Percentiles rank a stretch among this genome's conserved stretches.
Evolutionary conservation across 2,329 filamentous ascomycete species (phyloP).

Genomic region (Cordyceps tenuipes): DNA sequence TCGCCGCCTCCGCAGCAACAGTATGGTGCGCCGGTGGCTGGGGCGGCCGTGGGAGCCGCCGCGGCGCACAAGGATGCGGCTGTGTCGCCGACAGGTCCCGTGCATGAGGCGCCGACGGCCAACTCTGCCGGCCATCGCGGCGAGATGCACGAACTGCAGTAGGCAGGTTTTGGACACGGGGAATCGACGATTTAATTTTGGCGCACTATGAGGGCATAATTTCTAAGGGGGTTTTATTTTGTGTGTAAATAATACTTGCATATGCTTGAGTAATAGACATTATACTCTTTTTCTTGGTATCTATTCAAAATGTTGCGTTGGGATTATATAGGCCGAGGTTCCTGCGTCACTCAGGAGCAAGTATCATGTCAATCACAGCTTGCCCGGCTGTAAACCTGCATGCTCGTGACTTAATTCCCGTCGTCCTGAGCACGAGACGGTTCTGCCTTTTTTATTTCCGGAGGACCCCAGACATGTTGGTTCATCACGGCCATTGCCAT

Average conservation of each 20-base stretch:
- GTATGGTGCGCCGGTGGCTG: not conserved
- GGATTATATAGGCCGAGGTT: no score
- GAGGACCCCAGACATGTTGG: no score
- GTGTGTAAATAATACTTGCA: not conserved
- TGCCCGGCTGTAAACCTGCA: no score
- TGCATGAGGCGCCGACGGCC: conserved; percentile 9
- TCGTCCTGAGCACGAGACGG: no score
- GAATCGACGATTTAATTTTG: not conserved
- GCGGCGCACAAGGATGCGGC: not conserved
- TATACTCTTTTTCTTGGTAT: not conserved
- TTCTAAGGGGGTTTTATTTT: not conserved
- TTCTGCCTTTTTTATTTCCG: no score
- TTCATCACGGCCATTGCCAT: no score
- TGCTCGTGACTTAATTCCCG: no score
- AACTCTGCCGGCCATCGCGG: conserved; percentile 7
- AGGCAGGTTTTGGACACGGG: not conserved
- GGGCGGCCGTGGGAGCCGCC: not conserved
- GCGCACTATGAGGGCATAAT: not conserved
- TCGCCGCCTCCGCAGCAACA: conserved; percentile 5
- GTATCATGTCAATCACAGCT: no score
- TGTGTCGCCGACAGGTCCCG: not conserved
- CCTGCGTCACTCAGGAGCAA: no score
- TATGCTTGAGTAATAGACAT: not conserved
- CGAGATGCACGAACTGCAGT: conserved; percentile 10
- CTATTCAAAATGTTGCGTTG: not conserved